Base-by-base conservation (phyloP, 257 asterid species). In the Ophiorrhiza pumila region DNA sequence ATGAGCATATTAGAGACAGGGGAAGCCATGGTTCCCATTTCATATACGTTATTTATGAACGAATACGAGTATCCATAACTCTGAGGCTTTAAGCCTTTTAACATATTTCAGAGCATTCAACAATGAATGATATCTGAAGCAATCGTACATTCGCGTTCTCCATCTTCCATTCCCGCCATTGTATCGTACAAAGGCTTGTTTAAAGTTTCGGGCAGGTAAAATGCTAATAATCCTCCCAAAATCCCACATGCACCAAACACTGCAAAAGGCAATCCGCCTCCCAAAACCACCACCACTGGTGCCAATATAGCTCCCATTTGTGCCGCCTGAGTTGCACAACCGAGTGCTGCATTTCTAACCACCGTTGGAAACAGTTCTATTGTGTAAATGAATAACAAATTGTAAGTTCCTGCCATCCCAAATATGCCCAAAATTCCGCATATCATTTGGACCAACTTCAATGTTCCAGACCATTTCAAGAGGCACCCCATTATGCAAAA, bases 331-430 rank as follows among this genome's bases (percentile, higher is more conserved):
- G 93, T 86, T 2, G 95, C 91, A n/a, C 93, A 83, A 7, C 98
- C 98, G 4, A 93, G 74, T 10, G 97, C 98, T 0, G 98, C 91
- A 39, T 86, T 93, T n/a, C 98, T 77, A 25, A 93, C 97, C 70
- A 87, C 95, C 0, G 97, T 93, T 0, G 98, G 98, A 34, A 93
- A 93, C 64, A 93, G 76, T 87, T 93, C 98, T 56, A 83, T 34
- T 20, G 96, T 85, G 68, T 93, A 93, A 22, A 93, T 90, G 7
- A 87, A 91, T 77, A 93, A 18, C 82, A 93, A 50, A 64, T 93
- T 93, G 29, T 91, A 93, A 0, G 98, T 93, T 41, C 92, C 98
- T 0, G 97, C 97, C 95, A 91, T 89, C n/a, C 97, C 95, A 2
- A 93, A 93, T 39, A 93, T 93, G 67, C 98, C 97, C 41, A 91